Evolutionary conservation across 2,329 filamentous ascomycete genomes (phyloP).

Genomic region (Simplicillium aogashimaense): DNA sequence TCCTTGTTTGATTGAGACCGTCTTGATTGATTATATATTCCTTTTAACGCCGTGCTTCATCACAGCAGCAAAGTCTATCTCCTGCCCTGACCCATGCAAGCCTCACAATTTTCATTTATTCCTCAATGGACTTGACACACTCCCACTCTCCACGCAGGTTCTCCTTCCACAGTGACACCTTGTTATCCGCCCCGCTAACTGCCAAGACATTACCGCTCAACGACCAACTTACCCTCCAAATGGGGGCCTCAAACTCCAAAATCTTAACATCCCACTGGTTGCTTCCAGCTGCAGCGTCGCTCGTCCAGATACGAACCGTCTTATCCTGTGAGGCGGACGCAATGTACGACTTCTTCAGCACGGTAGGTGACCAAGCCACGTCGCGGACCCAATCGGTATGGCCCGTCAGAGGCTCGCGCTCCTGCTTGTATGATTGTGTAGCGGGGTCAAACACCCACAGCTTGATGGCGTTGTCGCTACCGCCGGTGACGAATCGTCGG

Average conservation of each 20-base stretch:
- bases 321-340: conserved; percentile 93
- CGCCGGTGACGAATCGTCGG: conserved; percentile 85
- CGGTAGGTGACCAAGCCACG: conserved; percentile 92
- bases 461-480: conserved; percentile 87
- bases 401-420: conserved; percentile 58
- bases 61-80: not conserved
- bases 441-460: conserved; percentile 74
- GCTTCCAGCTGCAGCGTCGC: conserved; percentile 45
- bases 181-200: conserved; percentile 89
- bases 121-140: conserved; percentile 91
- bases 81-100: not conserved
- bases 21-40: no score
- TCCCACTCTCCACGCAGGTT: conserved; percentile 95
- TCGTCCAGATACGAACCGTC: conserved; percentile 95
- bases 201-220: conserved; percentile 93
- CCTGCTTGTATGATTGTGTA: conserved; percentile 51
- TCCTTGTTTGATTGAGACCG: no score
- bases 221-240: conserved; percentile 98
- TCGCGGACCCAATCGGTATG: conserved; percentile 97
- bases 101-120: conserved; percentile 33
- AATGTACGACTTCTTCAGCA: conserved; percentile 93
- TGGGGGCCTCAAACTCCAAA: conserved; percentile 75
- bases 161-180: conserved; percentile 97
- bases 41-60: no score
- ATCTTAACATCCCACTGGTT: conserved; percentile 78